phyloP scores from a whole-genome alignment of 306 rosid species.

The Vigna angularis region DNA sequence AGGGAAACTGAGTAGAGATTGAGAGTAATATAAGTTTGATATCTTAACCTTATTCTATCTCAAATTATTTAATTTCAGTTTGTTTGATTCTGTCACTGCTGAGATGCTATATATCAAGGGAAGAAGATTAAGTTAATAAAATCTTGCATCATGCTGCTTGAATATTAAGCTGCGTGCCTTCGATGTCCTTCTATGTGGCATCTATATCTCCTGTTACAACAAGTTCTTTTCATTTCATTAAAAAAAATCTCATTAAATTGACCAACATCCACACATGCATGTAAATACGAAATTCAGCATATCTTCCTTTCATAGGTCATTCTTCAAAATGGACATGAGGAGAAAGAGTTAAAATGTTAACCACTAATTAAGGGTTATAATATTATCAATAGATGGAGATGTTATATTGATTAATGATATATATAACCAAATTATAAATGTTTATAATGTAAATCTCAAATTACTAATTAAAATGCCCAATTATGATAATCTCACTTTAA shows the following conservation, averaged over 20 bases:
- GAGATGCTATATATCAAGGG: background rate
- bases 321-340: slow-evolving; percentile 10
- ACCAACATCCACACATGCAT: slow-evolving; percentile 55
- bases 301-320: slow-evolving; percentile 31
- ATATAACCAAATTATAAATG: too few species aligned
- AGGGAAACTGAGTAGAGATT: background rate
- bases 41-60: slow-evolving; percentile 14
- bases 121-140: slow-evolving; percentile 17
- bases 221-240: slow-evolving; percentile 28
- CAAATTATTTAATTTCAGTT: background rate
- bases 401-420: too few species aligned
- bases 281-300: slow-evolving; percentile 56
- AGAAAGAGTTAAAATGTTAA: background rate
- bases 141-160: slow-evolving; percentile 36
- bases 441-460: too few species aligned
- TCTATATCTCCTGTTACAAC: slow-evolving; percentile 27
- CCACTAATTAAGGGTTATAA: too few species aligned
- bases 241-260: slow-evolving; percentile 52
- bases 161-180: slow-evolving; percentile 71
- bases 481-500: too few species aligned
- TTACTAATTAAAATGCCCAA: too few species aligned
- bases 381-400: too few species aligned
- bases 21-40: background rate
- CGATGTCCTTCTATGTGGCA: slow-evolving; percentile 55
- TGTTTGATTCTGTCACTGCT: slow-evolving; percentile 32